Conservation (phyloP, 164 flowering plant species). For the Tetrastigma voinierianum region DNA sequence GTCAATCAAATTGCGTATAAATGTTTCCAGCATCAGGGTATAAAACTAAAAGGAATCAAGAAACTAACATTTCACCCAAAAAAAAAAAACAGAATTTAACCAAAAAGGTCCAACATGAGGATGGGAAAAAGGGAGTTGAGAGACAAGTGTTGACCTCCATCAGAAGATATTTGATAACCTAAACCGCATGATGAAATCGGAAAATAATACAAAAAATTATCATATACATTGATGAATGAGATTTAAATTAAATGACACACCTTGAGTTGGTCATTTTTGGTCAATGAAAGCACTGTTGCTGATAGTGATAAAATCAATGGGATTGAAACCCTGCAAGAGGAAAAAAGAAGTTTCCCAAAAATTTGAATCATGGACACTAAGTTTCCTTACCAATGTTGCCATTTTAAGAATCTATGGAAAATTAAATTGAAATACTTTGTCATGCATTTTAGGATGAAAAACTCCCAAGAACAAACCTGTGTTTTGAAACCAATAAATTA, state of each 20-base stretch:
- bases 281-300: constrained; percentile 75
- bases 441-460: background rate
- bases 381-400: constrained; percentile 1
- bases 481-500: constrained; percentile 7
- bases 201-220: too few relatives aligned
- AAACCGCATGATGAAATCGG: too few relatives aligned
- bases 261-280: constrained; percentile 73
- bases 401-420: background rate
- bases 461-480: background rate
- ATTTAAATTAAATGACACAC: constrained; percentile 27
- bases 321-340: constrained; percentile 59
- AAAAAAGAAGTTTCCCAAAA: constrained; percentile 11
- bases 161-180: too few relatives aligned
- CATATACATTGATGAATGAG: too few relatives aligned
- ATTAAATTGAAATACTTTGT: background rate
- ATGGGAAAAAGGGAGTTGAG: too few relatives aligned
- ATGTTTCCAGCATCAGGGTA: too few relatives aligned
- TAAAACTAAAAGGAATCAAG: too few relatives aligned
- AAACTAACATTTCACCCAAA: too few relatives aligned
- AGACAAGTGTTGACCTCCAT: too few relatives aligned
- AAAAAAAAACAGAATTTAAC: too few relatives aligned
- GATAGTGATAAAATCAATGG: constrained; percentile 89
- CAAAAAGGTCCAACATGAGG: too few relatives aligned
- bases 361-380: background rate
- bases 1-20: too few relatives aligned